Percentiles rank a stretch among this genome's conserved stretches.
Conservation (phyloP, 768 basidiomycete species). For the Tricholomella constricta region DNA sequence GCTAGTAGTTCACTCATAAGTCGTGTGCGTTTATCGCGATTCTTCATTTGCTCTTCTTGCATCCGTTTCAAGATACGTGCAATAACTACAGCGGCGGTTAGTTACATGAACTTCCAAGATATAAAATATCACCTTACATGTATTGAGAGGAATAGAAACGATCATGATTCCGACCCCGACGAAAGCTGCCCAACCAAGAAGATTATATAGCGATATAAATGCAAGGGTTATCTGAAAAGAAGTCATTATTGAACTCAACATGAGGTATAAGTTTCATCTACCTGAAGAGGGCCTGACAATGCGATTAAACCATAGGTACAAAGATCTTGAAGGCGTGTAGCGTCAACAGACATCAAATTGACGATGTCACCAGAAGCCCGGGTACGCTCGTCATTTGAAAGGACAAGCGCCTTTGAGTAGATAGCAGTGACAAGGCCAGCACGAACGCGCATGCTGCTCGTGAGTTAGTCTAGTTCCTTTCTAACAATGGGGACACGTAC, state of each 20-base stretch:
- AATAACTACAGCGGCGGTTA: constrained; percentile 41
- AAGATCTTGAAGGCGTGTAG: constrained; percentile 76
- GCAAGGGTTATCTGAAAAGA: constrained; percentile 72
- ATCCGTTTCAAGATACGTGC: constrained; percentile 71
- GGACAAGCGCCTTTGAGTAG: constrained; percentile 82
- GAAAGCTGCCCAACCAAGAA: constrained; percentile 91
- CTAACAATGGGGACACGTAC: constrained; percentile 24
- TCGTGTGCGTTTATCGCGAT: constrained; percentile 78
- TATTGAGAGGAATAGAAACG: constrained; percentile 76
- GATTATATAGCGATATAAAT: constrained; percentile 85
- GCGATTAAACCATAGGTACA: constrained; percentile 84
- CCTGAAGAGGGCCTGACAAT: constrained; percentile 86
- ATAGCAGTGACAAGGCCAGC: constrained; percentile 85
- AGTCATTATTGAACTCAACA: background rate
- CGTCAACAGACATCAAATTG: constrained; percentile 90
- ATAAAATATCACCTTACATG: constrained; percentile 34
- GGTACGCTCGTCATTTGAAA: constrained; percentile 83
- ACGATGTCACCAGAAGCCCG: constrained; percentile 91
- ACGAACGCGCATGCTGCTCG: constrained; percentile 81
- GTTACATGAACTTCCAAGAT: background rate
- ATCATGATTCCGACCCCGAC: constrained; percentile 89
- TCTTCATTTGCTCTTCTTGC: constrained; percentile 93
- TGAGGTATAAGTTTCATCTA: constrained; percentile 44
- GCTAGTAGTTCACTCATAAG: constrained; percentile 93
- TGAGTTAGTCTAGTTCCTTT: background rate